These are phyloP conservation scores for Pyracantha coccinea DNA, from an alignment of 331 rosid genomes.

Conservation along the genomic window DNA sequence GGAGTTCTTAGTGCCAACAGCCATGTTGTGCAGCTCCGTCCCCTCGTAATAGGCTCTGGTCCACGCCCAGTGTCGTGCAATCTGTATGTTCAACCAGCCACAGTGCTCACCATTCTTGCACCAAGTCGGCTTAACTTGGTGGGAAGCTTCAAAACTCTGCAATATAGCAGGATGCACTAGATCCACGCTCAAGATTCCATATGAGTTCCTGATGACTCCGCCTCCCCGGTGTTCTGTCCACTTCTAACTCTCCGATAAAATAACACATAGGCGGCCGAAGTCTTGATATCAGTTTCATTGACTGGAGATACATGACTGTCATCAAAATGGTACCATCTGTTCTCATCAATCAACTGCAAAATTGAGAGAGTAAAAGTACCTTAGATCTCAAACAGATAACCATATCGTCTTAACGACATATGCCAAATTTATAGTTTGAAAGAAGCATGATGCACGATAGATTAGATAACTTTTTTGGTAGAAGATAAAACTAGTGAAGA, in stretches of 20 bases:
- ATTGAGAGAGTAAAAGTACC: neutral
- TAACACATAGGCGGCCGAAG: constrained; percentile 84
- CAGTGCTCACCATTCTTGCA: neutral
- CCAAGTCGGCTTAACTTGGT: constrained; percentile 18
- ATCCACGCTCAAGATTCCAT: constrained; percentile 16
- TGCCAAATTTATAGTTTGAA: no score
- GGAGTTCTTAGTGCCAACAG: neutral
- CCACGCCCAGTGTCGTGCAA: neutral
- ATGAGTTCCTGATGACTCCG: constrained; percentile 36
- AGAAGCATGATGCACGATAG: no score
- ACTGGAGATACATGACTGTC: constrained; percentile 76
- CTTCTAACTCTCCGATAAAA: constrained; percentile 75
- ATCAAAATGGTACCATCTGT: constrained; percentile 94
- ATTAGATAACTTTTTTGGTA: no score
- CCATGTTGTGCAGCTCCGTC: neutral
- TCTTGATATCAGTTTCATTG: constrained; percentile 67
- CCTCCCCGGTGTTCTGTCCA: constrained; percentile 19
- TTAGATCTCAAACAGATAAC: neutral
- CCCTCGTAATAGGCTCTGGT: neutral
- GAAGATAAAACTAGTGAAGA: neutral
- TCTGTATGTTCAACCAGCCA: neutral
- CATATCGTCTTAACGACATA: neutral
- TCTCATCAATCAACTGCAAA: constrained; percentile 82
- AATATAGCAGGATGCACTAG: constrained; percentile 3
- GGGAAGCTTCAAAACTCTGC: constrained; percentile 8